phyloP scores from a whole-genome alignment of 202 grass and related monocot genomes.

The Setaria viridis region DNA sequence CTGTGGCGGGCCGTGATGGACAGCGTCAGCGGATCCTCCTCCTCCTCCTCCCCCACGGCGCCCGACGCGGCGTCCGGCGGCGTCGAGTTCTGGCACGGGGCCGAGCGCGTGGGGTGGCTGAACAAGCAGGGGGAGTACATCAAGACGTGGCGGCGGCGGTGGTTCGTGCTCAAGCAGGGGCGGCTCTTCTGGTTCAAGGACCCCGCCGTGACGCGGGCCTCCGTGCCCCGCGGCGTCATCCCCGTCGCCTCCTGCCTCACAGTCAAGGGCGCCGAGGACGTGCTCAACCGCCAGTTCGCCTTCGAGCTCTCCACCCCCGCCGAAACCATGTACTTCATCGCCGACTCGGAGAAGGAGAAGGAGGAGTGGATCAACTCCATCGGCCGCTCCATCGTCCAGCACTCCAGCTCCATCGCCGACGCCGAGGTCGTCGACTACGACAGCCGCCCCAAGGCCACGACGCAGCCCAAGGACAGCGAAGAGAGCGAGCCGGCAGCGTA shows the following conservation, averaged over 20 bases:
- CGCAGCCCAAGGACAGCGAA: slow-evolving; percentile 29
- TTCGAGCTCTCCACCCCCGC: slow-evolving; percentile 86
- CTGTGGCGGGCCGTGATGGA: slow-evolving; percentile 77
- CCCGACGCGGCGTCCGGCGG: slow-evolving; percentile 46
- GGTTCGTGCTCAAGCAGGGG: slow-evolving; percentile 97
- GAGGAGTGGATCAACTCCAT: slow-evolving; percentile 99
- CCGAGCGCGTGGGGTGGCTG: slow-evolving; percentile 79
- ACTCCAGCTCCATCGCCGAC: slow-evolving; percentile 80
- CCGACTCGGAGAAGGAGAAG: slow-evolving; percentile 97
- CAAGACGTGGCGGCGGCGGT: slow-evolving; percentile 95
- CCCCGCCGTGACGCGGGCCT: slow-evolving; percentile 58
- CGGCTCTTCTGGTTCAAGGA: slow-evolving; percentile 99
- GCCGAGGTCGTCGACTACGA: slow-evolving; percentile 92
- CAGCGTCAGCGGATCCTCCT: slow-evolving; percentile 26
- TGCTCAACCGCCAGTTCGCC: slow-evolving; percentile 84
- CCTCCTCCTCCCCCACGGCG: slow-evolving; percentile 11
- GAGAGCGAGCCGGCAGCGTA: slow-evolving; percentile 35
- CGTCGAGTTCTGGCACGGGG: slow-evolving; percentile 83
- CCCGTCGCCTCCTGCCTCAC: slow-evolving; percentile 84
- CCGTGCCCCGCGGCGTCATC: slow-evolving; percentile 78
- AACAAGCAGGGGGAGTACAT: slow-evolving; percentile 97
- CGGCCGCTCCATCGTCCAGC: slow-evolving; percentile 91
- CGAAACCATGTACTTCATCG: slow-evolving; percentile 99
- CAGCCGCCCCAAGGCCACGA: slow-evolving; percentile 51
- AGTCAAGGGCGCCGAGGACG: slow-evolving; percentile 91